Base-by-base conservation (phyloP, 805 yeast species). In the Kazachstania viticola region DNA sequence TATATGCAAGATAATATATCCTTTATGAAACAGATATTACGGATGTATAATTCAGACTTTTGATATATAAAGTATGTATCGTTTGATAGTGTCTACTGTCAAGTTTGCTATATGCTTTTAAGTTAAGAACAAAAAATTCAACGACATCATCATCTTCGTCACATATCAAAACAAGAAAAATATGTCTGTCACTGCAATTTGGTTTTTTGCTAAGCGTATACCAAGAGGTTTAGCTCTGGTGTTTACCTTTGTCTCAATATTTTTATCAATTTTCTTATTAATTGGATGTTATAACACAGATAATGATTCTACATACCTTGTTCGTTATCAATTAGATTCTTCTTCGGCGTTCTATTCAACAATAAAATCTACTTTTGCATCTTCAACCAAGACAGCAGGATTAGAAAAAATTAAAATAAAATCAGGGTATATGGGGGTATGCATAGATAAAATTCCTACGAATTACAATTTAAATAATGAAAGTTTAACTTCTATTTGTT, bases 351-450 rank as follows among this genome's bases (percentile, higher is more conserved):
- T 69, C 29, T 67, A 51, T 39, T 41, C 61, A 9, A 51, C 62
- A 29, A 60, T 71, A 17, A 41, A 60, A 37, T 42, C 53, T 0
- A 62, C 67, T 0, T 65, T 64, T 35, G 38, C 42, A 2, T 31
- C 45, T 2, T 39, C 50, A 17, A 58, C 60, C 29, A 34, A 54
- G 4, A 44, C 64, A 0, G 14, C 30, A 4, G 59, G 57, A 2
- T 45, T 67, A 15, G 53, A 65, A 9, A 46, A 54, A 3, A 57
- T 75, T 49, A 39, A 54, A 4, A 64, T 77, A 3, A 60, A 59
- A 27, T 64, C 73, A 8, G 78, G 79, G 7, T 75, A 73, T 41
- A 42, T 72, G 42, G 74, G 76, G 1, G 52, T 74, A 17, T 78
- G 85, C 47, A 51, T 74, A 4, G 60, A 60, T 5, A 37, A 51